Evolutionary conservation across 257 asterid species (phyloP), one percentile per base, ranked within the genome.

Genomic region (Forsythia suspensa): DNA sequence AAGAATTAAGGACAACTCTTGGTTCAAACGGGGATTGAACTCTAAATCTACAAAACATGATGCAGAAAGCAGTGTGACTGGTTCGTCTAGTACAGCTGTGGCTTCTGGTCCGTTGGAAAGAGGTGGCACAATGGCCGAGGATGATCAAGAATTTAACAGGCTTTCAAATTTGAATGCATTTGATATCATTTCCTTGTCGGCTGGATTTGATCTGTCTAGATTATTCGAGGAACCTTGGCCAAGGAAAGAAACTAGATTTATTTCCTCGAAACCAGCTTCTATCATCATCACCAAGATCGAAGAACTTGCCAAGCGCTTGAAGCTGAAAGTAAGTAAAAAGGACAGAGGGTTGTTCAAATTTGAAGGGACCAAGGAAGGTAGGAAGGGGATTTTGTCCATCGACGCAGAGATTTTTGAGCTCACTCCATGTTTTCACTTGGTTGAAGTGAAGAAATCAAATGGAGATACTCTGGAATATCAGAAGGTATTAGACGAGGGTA

Each of bases 381-480:
- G 89, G 77, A 95, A 91, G 68, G 98, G 99, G 18, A 71, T 83
- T 76, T 71, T 95, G 77, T 37, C 85, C 36, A 79, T 95, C 51
- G 97, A 93, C 11, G 92, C 95, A 0, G 98, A 93, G 94, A 93
- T 95, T 70, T 95, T 95, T 48, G 92, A 86, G 85, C 87, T 95
- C 61, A 81, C 94, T 41, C 84, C 88, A 0, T 85, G 61, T n/a
- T 79, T 92, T 78, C 93, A 90, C 82, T 68, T 95, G 87, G 96
- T 95, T 77, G 98, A 95, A 82, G 67, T 95, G 80, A 89, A 85
- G 87, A 93, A 91, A 84, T 88, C 92, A 3, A 84, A 75, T 44
- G 99, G 99, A 3, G 98, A 93, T 80, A 86, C 98, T 0, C 73
- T 91, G 77, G 97, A 95, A 70, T 95, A 92, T 76, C 85, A 82